Base-by-base conservation (phyloP, 192 early-diverging fungal genomes). In the Dispira parvispora region DNA sequence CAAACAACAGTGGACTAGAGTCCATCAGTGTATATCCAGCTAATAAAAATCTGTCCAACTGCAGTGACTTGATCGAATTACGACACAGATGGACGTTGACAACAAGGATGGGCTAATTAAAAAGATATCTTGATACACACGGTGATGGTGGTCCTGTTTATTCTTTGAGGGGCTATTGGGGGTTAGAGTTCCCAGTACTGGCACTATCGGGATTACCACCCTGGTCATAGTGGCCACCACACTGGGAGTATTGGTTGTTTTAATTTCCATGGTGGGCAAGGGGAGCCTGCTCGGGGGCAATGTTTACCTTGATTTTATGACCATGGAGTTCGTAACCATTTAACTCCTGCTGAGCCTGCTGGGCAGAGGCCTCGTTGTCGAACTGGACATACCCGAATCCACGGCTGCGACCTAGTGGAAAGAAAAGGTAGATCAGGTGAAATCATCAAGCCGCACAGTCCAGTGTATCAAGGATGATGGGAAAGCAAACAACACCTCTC, bases 301-400 rank as follows among this genome's bases (percentile, higher is more conserved):
- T 52, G 65, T 89, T 83, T 52, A 96, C 89, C 54, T 84, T 82
- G 69, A 96, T 78, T n/a, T 72, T 64, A 56, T 91, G 89, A 38
- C 88, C 91, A 64, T 90, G 83, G 44, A 94, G 71, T 52, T 87
- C 84, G 63, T 80, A 76, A 46, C 79, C 80, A 72, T 78, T 80
- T 61, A 88, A 68, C 42, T 67, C 77, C 16, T 79, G 67, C 62
- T 87, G 80, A 47, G 91, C 89, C 28, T 71, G 71, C 18, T 88
- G 77, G 58, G 91, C 91, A 45, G 81, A 80, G 14, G 82, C 82
- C 43, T 69, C 38, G 46, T 71, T 74, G 32, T 73, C 74, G 73
- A 82, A 84, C 54, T 80, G 85, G 50, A 92, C 86, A 68, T 94
- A 94, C 2, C 89, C 93, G 73, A 89, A 94, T 20, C 91, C 91